Evolutionary conservation across 1,284 basidiomycete species (phyloP), one percentile per base, ranked within the genome.

Genomic region (Hemileia vastatrix): DNA sequence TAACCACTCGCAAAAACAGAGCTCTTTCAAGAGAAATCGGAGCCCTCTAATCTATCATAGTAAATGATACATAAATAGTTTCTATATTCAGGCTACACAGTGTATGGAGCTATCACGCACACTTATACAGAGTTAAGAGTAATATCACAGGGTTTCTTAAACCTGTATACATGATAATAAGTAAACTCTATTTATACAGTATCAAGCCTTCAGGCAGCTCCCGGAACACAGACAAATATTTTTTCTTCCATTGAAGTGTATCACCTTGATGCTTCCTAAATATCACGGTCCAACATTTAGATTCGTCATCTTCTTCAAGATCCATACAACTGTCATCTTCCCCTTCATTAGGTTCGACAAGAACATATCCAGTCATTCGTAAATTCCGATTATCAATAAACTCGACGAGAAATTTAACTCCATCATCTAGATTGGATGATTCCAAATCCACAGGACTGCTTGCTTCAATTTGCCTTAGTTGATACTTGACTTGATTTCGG

Each of bases 371-470:
- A 32, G 45, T 60, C 57, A 60, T 15, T 15, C 47, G 43, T 36
- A 53, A 50, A 23, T 60, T 60, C 6, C 57, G 57, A 44, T 60
- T 60, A 33, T 60, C 57, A 36, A 44, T 53, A 32, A 60, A 60
- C 32, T 49, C 43, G 5, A 60, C 57, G 13, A 27, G 21, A 50
- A 60, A 50, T 43, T 60, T 60, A 13, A 60, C 57, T 6, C 57
- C 57, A 15, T 44, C 15, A 44, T 44, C 43, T 44, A 15, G 3
- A 8, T 44, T 44, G 4, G 31, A 53, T 6, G 21, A 15, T 40
- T 33, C 32, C n/a, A 50, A 40, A 23, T 33, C 19, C 43, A 49
- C 27, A 48, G 47, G 36, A 33, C 50, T 19, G n/a, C 32, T 57
- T 8, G 44, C 18, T 31, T 57, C 50, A 9, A 60, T 45, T 24